These are phyloP conservation scores for Protomyces arabidopsidicola DNA, from an alignment of 1,139 yeast genomes.

Conservation along the genomic window DNA sequence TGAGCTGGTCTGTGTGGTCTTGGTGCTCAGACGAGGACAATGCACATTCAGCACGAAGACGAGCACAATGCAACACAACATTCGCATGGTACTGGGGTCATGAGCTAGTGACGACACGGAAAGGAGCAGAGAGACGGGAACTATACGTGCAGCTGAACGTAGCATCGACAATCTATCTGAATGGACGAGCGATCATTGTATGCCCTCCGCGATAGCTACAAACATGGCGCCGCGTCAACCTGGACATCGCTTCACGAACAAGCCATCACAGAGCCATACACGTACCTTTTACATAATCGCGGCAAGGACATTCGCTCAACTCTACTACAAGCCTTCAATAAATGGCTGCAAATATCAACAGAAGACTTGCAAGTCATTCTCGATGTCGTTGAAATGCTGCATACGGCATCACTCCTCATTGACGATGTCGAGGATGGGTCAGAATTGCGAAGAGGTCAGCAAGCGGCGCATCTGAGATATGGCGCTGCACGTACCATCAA, in stretches of 20 bases:
- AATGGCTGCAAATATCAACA: slow-evolving; percentile 45
- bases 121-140: no score
- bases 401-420: slow-evolving; percentile 61
- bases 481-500: slow-evolving; percentile 79
- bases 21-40: no score
- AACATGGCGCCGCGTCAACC: background rate
- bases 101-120: no score
- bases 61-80: no score
- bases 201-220: slow-evolving; percentile 1
- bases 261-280: slow-evolving; percentile 49
- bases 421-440: slow-evolving; percentile 88
- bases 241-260: slow-evolving; percentile 5
- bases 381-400: slow-evolving; percentile 53
- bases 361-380: slow-evolving; percentile 42
- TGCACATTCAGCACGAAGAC: no score
- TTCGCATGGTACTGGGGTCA: no score
- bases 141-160: no score
- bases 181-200: background rate
- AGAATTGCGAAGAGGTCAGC: slow-evolving; percentile 62
- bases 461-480: slow-evolving; percentile 69
- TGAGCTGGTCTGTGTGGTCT: no score
- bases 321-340: slow-evolving; percentile 51
- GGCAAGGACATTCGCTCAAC: slow-evolving; percentile 56
- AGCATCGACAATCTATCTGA: no score
- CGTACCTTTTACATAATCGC: slow-evolving; percentile 48